These are phyloP conservation scores for Zopfochytrium polystomum DNA, from an alignment of 371 early-diverging fungal genomes.

Conservation along the genomic window DNA sequence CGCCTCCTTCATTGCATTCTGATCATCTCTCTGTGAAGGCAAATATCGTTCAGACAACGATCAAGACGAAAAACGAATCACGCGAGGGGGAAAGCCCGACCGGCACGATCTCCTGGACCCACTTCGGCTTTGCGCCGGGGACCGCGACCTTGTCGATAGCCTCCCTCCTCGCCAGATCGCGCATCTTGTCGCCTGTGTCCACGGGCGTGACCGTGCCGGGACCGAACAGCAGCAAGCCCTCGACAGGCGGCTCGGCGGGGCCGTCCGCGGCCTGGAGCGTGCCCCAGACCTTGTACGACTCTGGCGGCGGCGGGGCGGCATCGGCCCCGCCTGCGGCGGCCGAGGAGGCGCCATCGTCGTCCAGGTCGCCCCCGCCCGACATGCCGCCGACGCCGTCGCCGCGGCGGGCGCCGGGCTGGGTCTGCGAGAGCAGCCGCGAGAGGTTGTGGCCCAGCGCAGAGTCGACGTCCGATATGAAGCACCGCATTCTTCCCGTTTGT, in stretches of 20 bases:
- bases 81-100: slow-evolving; percentile 6
- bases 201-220: slow-evolving; percentile 33
- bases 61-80: neutral
- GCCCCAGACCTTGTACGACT: slow-evolving; percentile 28
- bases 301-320: slow-evolving; percentile 11
- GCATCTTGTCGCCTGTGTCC: slow-evolving; percentile 49
- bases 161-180: slow-evolving; percentile 42
- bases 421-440: slow-evolving; percentile 40
- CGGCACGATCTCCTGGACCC: slow-evolving; percentile 38
- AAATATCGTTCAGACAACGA: slow-evolving; percentile 1
- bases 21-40: slow-evolving; percentile 27
- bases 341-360: slow-evolving; percentile 21
- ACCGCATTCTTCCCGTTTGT: too few relatives aligned
- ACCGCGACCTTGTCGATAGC: slow-evolving; percentile 51
- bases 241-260: slow-evolving; percentile 3
- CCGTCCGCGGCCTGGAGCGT: slow-evolving; percentile 36
- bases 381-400: too few relatives aligned
- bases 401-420: slow-evolving; percentile 42
- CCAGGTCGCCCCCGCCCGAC: slow-evolving; percentile 39
- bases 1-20: slow-evolving; percentile 28
- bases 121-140: slow-evolving; percentile 35
- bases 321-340: slow-evolving; percentile 13
- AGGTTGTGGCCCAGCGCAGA: slow-evolving; percentile 48
- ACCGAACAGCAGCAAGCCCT: slow-evolving; percentile 3
- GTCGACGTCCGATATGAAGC: slow-evolving; percentile 48